A percentile compares a stretch with the other conserved stretches of the same genome.
Evolutionary conservation across 352 stramenopile species (phyloP).

Genomic region (Pythium phragmitis): DNA sequence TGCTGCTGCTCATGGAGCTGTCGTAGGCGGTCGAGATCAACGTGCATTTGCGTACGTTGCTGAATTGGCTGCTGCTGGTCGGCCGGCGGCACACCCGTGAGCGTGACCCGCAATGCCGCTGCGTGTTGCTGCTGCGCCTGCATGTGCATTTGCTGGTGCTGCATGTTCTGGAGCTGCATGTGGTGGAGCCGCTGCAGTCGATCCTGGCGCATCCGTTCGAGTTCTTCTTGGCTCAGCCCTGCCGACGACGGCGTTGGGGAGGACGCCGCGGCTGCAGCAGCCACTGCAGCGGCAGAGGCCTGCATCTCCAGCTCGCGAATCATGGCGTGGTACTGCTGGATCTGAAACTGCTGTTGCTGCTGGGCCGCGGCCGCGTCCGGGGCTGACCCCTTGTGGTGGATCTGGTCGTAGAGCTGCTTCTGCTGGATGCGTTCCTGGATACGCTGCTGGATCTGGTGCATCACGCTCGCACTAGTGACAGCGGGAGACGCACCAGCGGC

Average conservation of each 20-base stretch:
- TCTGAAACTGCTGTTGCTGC: conserved; percentile 24
- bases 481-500: background rate
- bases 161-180: conserved; percentile 38
- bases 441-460: conserved; percentile 46
- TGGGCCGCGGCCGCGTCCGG: conserved; percentile 1
- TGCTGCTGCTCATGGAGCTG: conserved; percentile 36
- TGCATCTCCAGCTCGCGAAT: conserved; percentile 52
- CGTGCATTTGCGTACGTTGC: conserved; percentile 41
- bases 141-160: conserved; percentile 26
- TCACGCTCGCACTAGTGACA: conserved; percentile 18
- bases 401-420: conserved; percentile 19
- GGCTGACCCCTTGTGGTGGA: conserved; percentile 12
- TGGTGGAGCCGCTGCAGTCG: conserved; percentile 58
- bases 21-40: conserved; percentile 49
- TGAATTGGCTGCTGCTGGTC: conserved; percentile 33
- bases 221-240: conserved; percentile 29
- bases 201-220: conserved; percentile 47
- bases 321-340: conserved; percentile 37
- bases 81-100: conserved; percentile 30
- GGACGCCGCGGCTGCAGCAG: conserved; percentile 1
- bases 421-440: conserved; percentile 39
- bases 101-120: conserved; percentile 24
- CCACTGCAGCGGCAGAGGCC: conserved; percentile 15
- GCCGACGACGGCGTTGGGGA: background rate
- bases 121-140: conserved; percentile 20